Base-by-base conservation (phyloP, 768 basidiomycete species). In the Boletus rex-veris region DNA sequence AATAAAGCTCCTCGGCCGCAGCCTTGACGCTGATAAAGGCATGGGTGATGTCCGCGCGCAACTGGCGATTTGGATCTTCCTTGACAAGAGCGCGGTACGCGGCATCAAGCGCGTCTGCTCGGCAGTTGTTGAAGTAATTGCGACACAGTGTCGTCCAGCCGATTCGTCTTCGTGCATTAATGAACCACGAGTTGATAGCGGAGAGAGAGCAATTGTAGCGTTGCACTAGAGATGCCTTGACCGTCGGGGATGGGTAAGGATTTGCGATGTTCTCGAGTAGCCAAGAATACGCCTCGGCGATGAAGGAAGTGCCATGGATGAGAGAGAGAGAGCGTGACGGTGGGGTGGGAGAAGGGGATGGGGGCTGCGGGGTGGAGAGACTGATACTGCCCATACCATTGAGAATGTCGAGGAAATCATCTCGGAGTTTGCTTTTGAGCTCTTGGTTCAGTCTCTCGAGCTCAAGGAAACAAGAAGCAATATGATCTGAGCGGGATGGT, bases 141-240 rank as follows among this genome's bases (percentile, higher is more conserved):
- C 65, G 65, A 24, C 75, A 74, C 0, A 80, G 28, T 0, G 48
- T 10, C 5, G 75, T 81, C 82, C 82, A 83, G 0, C 81, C 80
- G 0, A 80, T 81, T 0, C 80, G 73, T 12, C 74, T 71, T 1
- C 80, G 67, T 3, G 65, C 71, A 16, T 76, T 73, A 6, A 71
- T 56, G 28, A 82, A 83, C 81, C 82, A 83, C 0, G 63, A 50
- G 52, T 73, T 74, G 28, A 83, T 50, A 0, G 71, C 64, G 21
- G 69, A 73, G 1, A 66, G 2, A 0, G 66, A 18, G 2, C 56
- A 65, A 0, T 63, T 59, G 0, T 73, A 59, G 2, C 50, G 35
- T 0, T 46, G 33, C 0, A 74, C 64, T n/a, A 82, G 63, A 0
- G 45, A 53, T 19, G 1, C 40, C 21, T 74, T 73, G 1, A 67